Evolutionary conservation across 805 yeast species (phyloP).

Genomic region (Metschnikowia kunwiensis): DNA sequence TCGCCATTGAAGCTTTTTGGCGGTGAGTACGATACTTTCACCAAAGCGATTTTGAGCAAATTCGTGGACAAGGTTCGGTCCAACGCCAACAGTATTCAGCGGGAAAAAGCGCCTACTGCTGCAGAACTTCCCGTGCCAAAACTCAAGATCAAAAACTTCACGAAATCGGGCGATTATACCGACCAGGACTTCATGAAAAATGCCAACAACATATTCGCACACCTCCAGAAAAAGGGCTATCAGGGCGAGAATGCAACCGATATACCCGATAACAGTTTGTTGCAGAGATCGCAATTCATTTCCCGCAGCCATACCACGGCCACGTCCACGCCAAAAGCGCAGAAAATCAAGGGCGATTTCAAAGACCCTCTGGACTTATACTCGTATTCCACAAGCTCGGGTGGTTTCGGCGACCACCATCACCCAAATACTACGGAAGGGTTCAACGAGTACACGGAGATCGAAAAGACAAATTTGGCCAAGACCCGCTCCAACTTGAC

Average conservation of each 20-base stretch:
- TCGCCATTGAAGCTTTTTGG: constrained; percentile 43
- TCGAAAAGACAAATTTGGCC: constrained; percentile 9
- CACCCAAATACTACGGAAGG: constrained; percentile 7
- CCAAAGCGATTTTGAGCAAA: constrained; percentile 26
- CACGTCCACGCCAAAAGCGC: constrained; percentile 39
- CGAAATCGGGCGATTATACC: constrained; percentile 31
- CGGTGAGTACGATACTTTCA: constrained; percentile 39
- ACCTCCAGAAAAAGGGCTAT: constrained; percentile 35
- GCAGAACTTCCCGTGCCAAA: constrained; percentile 12
- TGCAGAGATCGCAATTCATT: constrained; percentile 8
- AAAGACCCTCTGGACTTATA: constrained; percentile 8
- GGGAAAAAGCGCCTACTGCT: constrained; percentile 3
- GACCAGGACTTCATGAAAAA: constrained; percentile 37
- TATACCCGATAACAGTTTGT: constrained; percentile 2
- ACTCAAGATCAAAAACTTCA: constrained; percentile 30
- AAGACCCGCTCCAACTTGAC: neutral
- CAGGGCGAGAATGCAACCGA: constrained; percentile 6
- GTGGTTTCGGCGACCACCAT: constrained; percentile 26
- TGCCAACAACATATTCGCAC: constrained; percentile 38
- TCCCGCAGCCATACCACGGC: constrained; percentile 24
- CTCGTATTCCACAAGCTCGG: constrained; percentile 32
- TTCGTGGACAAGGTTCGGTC: constrained; percentile 19
- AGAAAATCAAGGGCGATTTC: constrained; percentile 13
- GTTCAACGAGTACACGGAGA: constrained; percentile 13
- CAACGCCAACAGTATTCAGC: constrained; percentile 17